phyloP scores from a whole-genome alignment of 352 stramenopile species.

The Globisporangium sylvaticum region DNA sequence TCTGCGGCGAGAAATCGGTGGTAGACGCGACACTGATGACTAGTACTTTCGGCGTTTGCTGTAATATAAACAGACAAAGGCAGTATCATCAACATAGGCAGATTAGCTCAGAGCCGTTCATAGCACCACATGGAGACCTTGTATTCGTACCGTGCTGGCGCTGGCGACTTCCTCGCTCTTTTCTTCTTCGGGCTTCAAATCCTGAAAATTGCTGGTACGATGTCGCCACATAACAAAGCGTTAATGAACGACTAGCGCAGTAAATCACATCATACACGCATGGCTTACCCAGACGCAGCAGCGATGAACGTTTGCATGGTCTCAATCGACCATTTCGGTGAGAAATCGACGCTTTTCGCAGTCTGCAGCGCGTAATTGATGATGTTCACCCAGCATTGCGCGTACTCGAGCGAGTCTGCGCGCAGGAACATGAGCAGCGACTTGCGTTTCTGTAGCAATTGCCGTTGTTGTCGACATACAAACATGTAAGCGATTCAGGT shows the following conservation, averaged over 20 bases:
- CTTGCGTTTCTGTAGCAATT: constrained; percentile 55
- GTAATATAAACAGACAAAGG: neutral
- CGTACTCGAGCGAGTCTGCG: constrained; percentile 66
- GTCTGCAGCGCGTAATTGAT: constrained; percentile 78
- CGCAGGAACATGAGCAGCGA: constrained; percentile 77
- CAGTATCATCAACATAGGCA: neutral
- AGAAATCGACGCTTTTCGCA: constrained; percentile 60
- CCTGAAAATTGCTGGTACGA: constrained; percentile 19
- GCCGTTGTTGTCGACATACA: neutral
- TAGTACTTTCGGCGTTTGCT: constrained; percentile 41
- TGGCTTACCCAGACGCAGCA: constrained; percentile 47
- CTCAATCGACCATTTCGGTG: constrained; percentile 59
- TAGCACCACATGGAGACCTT: neutral
- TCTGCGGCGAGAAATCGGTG: constrained; percentile 18
- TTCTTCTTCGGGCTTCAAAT: constrained; percentile 8
- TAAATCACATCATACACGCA: too few relatives aligned
- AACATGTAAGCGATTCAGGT: neutral
- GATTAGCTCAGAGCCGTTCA: neutral
- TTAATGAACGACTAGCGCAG: neutral
- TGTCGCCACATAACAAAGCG: neutral
- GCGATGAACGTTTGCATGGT: constrained; percentile 76
- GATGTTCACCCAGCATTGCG: constrained; percentile 69
- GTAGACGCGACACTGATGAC: constrained; percentile 55
- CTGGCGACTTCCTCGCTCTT: constrained; percentile 5
- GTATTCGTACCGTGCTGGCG: constrained; percentile 1